Conservation (phyloP, 495 filamentous ascomycete genomes). For the Aspergillus sclerotioniger region DNA sequence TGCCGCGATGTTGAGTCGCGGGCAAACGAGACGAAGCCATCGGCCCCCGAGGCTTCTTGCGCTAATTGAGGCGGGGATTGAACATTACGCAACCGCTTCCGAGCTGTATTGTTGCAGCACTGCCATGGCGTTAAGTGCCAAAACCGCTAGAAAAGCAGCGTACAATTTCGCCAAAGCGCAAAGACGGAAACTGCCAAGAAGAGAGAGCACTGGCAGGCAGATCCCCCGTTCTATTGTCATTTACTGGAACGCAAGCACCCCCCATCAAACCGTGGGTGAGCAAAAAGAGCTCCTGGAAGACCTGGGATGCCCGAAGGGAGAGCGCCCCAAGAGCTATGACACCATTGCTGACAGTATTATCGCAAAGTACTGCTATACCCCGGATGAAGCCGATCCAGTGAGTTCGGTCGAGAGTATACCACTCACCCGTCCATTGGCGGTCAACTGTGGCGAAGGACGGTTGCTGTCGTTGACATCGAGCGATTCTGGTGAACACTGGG, state of each 20-base stretch:
- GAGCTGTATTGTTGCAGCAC: conserved; percentile 15
- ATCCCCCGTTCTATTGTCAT: neutral
- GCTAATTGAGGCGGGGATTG: conserved; percentile 26
- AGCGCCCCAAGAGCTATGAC: neutral
- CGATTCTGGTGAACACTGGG: too few species aligned
- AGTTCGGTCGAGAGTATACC: neutral
- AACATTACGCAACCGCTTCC: conserved; percentile 12
- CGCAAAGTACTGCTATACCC: neutral
- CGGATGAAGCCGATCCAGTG: neutral
- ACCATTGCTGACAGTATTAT: neutral
- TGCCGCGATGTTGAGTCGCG: conserved; percentile 31
- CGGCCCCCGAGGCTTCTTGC: conserved; percentile 22
- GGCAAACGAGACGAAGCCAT: conserved; percentile 21
- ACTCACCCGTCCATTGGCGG: neutral
- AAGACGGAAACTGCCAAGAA: neutral
- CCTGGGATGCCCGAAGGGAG: too few species aligned
- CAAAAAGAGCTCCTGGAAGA: too few species aligned
- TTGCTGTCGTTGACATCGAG: too few species aligned
- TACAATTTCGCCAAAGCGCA: neutral
- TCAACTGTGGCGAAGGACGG: neutral
- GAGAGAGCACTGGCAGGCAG: neutral
- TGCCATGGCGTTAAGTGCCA: neutral
- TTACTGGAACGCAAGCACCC: too few species aligned
- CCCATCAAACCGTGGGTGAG: too few species aligned
- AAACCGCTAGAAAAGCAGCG: neutral